A percentile compares a stretch with the other conserved stretches of the same genome.
Conservation (phyloP, 768 basidiomycete genomes). For the Tephrocybe sp. region DNA sequence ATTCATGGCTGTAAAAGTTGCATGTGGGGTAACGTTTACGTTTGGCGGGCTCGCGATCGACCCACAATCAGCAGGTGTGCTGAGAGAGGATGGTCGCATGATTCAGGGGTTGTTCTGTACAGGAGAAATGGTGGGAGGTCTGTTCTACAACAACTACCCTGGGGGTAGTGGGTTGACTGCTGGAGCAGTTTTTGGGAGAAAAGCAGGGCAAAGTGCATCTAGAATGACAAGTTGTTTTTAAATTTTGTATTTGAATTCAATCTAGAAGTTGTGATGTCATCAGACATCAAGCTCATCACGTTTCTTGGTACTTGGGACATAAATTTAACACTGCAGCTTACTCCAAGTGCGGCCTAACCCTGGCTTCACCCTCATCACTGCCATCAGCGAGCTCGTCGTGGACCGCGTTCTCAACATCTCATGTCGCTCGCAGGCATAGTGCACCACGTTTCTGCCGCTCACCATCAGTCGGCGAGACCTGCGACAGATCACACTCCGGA, state of each 20-base stretch:
- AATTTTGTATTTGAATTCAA: neutral
- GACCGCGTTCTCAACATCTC: neutral
- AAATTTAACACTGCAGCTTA: too few relatives aligned
- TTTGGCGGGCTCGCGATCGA: conserved; percentile 68
- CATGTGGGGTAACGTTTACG: conserved; percentile 71
- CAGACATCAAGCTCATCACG: conserved; percentile 7
- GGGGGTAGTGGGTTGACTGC: conserved; percentile 66
- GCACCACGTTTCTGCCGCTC: conserved; percentile 15
- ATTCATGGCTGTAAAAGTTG: conserved; percentile 64
- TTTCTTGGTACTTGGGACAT: too few relatives aligned
- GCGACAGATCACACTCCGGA: neutral
- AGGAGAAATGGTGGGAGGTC: conserved; percentile 66
- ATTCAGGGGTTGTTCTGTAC: conserved; percentile 62
- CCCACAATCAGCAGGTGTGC: conserved; percentile 48
- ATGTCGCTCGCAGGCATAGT: conserved; percentile 28
- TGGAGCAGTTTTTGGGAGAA: conserved; percentile 63
- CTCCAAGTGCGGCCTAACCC: too few relatives aligned
- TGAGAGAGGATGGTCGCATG: conserved; percentile 37
- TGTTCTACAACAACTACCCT: conserved; percentile 68
- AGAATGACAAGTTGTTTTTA: neutral
- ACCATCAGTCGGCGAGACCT: neutral
- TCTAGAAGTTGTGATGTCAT: conserved; percentile 17
- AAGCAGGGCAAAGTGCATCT: conserved; percentile 49
- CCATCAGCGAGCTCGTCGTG: neutral
- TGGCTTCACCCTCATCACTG: neutral